Conservation (phyloP, 345 rosid species). For the Arabis alpina region DNA sequence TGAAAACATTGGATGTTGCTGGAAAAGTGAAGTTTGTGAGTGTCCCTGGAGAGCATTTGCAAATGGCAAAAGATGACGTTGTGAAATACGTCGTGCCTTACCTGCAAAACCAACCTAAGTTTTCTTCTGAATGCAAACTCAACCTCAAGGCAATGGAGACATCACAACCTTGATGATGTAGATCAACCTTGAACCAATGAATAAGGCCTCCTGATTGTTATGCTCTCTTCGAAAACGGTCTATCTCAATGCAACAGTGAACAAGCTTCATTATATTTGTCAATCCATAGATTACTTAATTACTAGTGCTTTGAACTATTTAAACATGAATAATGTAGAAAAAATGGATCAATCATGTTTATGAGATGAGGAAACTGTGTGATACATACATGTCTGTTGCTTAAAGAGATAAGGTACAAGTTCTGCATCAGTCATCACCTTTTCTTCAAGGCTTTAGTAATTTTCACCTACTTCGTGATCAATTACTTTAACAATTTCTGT, state of each 20-base stretch:
- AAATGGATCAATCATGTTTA: too few species aligned
- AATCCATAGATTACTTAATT: background rate
- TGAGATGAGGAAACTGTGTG: too few species aligned
- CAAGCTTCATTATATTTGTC: background rate
- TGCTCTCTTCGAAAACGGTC: background rate
- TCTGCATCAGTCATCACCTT: too few species aligned
- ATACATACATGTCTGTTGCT: too few species aligned
- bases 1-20: constrained; percentile 62
- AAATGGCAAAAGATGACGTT: constrained; percentile 61
- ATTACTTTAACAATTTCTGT: too few species aligned
- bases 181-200: too few species aligned
- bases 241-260: background rate
- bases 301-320: too few species aligned
- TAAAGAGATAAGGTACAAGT: too few species aligned
- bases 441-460: too few species aligned
- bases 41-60: constrained; percentile 74
- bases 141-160: background rate
- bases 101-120: constrained; percentile 34
- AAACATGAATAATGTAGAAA: too few species aligned
- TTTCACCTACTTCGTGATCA: too few species aligned
- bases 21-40: constrained; percentile 71
- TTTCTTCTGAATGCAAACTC: background rate
- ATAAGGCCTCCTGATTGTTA: background rate
- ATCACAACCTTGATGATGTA: background rate
- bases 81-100: constrained; percentile 67